Percentiles rank a stretch among this genome's conserved stretches.
Evolutionary conservation across 139 green algal genomes (phyloP).

Genomic region (Chlamydomonas sp.): DNA sequence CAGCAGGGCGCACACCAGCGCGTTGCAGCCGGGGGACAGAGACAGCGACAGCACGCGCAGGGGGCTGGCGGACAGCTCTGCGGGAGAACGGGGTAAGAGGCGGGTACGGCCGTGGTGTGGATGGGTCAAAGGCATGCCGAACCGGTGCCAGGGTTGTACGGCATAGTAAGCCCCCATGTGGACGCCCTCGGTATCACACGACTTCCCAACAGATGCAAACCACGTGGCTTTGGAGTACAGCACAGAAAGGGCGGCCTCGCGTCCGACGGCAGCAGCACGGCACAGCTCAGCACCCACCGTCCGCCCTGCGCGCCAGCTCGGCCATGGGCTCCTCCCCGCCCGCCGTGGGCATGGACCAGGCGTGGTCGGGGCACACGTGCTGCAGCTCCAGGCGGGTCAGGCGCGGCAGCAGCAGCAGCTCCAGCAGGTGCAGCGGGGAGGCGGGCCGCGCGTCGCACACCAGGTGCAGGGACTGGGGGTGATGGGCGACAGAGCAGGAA

Average conservation of each 20-base stretch:
- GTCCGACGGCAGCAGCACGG: not conserved
- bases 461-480: slow-evolving; percentile 15
- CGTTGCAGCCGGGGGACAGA: slow-evolving; percentile 13
- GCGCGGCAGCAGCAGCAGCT: slow-evolving; percentile 15
- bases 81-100: not conserved
- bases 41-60: slow-evolving; percentile 18
- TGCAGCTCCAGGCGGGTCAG: slow-evolving; percentile 23
- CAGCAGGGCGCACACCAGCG: not conserved
- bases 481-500: not conserved
- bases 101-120: no score
- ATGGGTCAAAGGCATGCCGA: not conserved
- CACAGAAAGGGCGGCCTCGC: not conserved
- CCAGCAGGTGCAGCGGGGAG: slow-evolving; percentile 19
- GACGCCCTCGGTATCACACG: not conserved
- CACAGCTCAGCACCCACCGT: not conserved
- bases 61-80: slow-evolving; percentile 12
- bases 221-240: not conserved
- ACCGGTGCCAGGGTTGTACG: not conserved
- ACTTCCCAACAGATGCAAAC: not conserved
- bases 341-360: not conserved
- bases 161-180: not conserved
- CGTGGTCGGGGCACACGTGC: slow-evolving; percentile 26
- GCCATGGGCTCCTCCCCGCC: not conserved
- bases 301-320: not conserved
- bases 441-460: slow-evolving; percentile 22